Base-by-base conservation (phyloP, 2,329 filamentous ascomycete species). In the Fusarium palustre region DNA sequence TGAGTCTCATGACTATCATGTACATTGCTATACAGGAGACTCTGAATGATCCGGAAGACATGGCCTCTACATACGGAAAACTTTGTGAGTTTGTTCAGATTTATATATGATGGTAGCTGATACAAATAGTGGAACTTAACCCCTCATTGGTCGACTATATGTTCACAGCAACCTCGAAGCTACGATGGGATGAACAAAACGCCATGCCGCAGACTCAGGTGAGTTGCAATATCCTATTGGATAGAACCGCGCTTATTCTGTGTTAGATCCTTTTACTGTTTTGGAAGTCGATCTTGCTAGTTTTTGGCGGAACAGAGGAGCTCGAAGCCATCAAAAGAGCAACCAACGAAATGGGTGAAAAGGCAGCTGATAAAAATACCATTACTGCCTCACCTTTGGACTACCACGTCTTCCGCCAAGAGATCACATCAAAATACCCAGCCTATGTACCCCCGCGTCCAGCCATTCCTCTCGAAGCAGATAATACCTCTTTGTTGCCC, bases 371-470 rank as follows among this genome's bases (percentile, higher is more conserved):
- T 52, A 91, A 92, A 70, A 90, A 90, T n/a, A 84, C 92, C 45
- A 95, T 99, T 64, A 97, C 92, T 2, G 95, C 96, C 7, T 97
- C 95, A 2, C 96, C 96, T 7, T 83, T 99, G 13, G 96, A 99
- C 76, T 99, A 99, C 76, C 95, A 99, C 77, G 87, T 94, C 24
- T 99, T 99, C 76, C 91, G 96, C 36, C 95, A 97, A 78, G 96
- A 99, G 78, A 95, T 99, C 61, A 97, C 92, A 18, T 97, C 95
- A 3, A 99, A 99, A 80, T 99, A 99, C 77, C 96, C 96, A 13
- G 92, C 96, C 4, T 99, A 99, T 78, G 91, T 97, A 61, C 94
- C 96, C 4, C 96, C 96, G 4, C 90, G 89, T 55, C 91, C 93
- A 3, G 80, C 92, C 8, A 90, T 98, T 63, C 93, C 94, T 2